These are phyloP conservation scores for Cytidiella melzeri DNA, from an alignment of 768 basidiomycete genomes.

Conservation along the genomic window DNA sequence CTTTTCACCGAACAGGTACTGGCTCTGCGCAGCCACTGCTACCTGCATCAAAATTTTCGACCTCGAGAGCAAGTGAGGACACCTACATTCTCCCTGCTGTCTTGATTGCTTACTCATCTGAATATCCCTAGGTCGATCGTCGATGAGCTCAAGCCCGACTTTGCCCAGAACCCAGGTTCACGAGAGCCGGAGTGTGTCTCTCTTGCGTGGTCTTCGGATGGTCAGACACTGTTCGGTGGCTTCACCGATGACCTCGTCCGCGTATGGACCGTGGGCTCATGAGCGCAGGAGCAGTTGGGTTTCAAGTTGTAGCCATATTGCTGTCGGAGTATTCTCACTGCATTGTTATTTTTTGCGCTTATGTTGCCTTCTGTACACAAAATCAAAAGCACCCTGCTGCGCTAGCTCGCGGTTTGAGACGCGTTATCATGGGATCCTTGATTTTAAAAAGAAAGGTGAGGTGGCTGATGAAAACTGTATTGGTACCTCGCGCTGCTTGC, in stretches of 20 bases:
- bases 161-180: conserved; percentile 66
- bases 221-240: conserved; percentile 94
- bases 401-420: too few relatives aligned
- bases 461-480: too few relatives aligned
- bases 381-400: conserved; percentile 14
- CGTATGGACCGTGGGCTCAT: conserved; percentile 78
- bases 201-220: conserved; percentile 97
- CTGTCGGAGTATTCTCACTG: conserved; percentile 1
- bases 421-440: too few relatives aligned
- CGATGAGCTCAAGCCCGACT: conserved; percentile 97
- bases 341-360: conserved; percentile 9
- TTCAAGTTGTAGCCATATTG: not conserved
- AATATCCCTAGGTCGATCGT: conserved; percentile 75
- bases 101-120: not conserved
- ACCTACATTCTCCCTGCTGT: not conserved
- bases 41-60: conserved; percentile 99
- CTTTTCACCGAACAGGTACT: conserved; percentile 99
- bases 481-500: too few relatives aligned
- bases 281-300: conserved; percentile 10
- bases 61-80: conserved; percentile 93
- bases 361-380: conserved; percentile 11
- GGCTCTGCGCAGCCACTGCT: conserved; percentile 97
- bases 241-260: conserved; percentile 94
- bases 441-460: too few relatives aligned
- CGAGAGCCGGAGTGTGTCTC: conserved; percentile 91